Percentiles rank a stretch among this genome's conserved stretches.
Conservation (phyloP, 2,329 filamentous ascomycete species). For the Aureobasidium sp. region DNA sequence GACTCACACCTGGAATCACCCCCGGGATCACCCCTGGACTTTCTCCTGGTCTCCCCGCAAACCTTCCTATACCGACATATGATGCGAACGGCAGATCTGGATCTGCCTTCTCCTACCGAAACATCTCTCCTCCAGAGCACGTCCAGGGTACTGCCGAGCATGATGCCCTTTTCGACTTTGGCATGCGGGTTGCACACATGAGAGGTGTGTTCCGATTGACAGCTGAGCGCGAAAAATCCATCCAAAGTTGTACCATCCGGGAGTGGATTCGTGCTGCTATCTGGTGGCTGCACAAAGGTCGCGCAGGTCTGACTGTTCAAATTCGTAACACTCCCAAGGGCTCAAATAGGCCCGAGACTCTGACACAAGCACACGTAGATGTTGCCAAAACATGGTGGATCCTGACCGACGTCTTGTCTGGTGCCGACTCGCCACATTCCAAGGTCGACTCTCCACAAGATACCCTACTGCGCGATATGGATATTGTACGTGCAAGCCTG, state of each 20-base stretch:
- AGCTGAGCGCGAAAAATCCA: constrained; percentile 63
- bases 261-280: constrained; percentile 62
- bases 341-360: constrained; percentile 44
- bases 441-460: constrained; percentile 15
- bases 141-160: constrained; percentile 47
- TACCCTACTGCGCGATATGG: constrained; percentile 1
- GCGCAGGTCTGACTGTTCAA: constrained; percentile 64
- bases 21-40: background rate
- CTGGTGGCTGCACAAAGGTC: constrained; percentile 88
- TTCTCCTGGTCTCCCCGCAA: background rate
- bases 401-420: constrained; percentile 34
- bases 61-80: background rate
- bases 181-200: constrained; percentile 63
- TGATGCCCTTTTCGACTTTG: constrained; percentile 60
- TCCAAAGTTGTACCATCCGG: constrained; percentile 53
- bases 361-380: constrained; percentile 75
- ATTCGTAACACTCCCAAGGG: constrained; percentile 58
- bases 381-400: constrained; percentile 84
- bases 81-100: background rate
- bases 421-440: background rate
- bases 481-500: constrained; percentile 34
- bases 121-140: constrained; percentile 18
- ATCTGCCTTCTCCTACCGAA: background rate
- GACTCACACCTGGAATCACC: background rate
- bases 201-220: constrained; percentile 70